Evolutionary conservation across 2,329 filamentous ascomycete genomes (phyloP).

Genomic region (Penicillium sumatraense): DNA sequence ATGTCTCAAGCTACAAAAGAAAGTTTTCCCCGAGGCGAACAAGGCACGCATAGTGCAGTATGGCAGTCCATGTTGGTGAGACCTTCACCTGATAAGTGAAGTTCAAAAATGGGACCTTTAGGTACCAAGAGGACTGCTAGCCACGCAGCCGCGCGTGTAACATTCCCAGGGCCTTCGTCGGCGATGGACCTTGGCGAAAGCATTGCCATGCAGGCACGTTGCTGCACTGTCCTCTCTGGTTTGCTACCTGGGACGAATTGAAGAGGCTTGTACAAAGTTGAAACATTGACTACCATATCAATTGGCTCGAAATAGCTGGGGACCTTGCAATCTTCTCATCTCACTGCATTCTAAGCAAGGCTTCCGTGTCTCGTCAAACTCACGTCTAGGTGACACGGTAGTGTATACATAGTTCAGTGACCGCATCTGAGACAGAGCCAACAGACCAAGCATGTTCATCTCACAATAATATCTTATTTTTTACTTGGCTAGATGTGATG

Average conservation of each 20-base stretch:
- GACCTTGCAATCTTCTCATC: neutral
- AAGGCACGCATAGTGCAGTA: no score
- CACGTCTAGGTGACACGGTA: conserved; percentile 10
- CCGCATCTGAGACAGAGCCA: conserved; percentile 9
- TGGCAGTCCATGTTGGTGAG: neutral
- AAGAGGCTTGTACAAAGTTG: neutral
- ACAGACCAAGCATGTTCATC: neutral
- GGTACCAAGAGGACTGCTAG: conserved; percentile 3
- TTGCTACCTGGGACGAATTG: neutral
- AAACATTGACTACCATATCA: no score
- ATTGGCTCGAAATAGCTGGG: neutral
- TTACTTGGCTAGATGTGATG: no score
- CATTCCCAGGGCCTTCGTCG: neutral
- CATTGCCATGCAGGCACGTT: conserved; percentile 2
- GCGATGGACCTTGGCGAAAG: neutral
- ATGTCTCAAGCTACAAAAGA: neutral
- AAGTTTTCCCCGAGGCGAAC: neutral
- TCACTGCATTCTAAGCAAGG: conserved; percentile 8
- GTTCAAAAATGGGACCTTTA: no score
- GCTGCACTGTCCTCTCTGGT: conserved; percentile 6
- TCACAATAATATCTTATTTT: no score
- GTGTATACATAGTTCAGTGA: neutral
- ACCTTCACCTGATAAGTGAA: conserved; percentile 8
- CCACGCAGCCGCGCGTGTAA: neutral
- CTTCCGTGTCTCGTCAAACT: conserved; percentile 14